phyloP scores from a whole-genome alignment of 495 filamentous ascomycete genomes.

The Lasiosphaeria miniovina region DNA sequence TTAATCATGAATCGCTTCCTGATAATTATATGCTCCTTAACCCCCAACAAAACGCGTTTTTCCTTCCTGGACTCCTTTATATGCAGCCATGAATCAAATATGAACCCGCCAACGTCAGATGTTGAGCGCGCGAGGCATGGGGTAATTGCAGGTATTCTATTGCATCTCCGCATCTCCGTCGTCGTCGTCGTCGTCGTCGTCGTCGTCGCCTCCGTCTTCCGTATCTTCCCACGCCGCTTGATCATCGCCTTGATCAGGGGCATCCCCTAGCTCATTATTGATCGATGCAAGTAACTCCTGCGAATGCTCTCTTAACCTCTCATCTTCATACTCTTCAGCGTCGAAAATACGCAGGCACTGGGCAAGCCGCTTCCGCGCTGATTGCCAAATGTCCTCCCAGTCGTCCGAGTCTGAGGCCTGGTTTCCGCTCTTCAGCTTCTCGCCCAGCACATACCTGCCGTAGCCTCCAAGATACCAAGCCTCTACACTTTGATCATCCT shows the following conservation, averaged over 20 bases:
- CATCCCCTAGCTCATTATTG: constrained; percentile 53
- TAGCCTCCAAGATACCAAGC: constrained; percentile 97
- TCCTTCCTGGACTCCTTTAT: constrained; percentile 20
- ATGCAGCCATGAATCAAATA: constrained; percentile 13
- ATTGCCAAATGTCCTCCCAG: constrained; percentile 50
- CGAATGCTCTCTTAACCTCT: constrained; percentile 63
- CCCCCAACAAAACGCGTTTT: constrained; percentile 12
- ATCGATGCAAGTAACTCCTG: constrained; percentile 57
- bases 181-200: constrained; percentile 22
- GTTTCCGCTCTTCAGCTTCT: constrained; percentile 53
- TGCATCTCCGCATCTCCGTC: constrained; percentile 33
- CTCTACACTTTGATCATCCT: constrained; percentile 92
- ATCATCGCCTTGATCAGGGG: constrained; percentile 48
- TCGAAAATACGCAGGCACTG: constrained; percentile 59
- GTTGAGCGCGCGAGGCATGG: background rate
- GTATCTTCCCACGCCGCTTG: constrained; percentile 48
- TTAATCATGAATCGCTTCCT: constrained; percentile 1
- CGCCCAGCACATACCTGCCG: constrained; percentile 74
- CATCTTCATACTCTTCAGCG: constrained; percentile 68
- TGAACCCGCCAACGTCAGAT: constrained; percentile 11
- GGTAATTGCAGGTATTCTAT: constrained; percentile 6
- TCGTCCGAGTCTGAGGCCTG: constrained; percentile 36
- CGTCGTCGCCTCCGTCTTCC: constrained; percentile 28
- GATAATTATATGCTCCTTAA: constrained; percentile 2
- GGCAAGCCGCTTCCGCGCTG: constrained; percentile 59